A percentile compares a stretch with the other conserved stretches of the same genome.
These are phyloP conservation scores for Rhizoclosmatium sp. DNA, from an alignment of 192 early-diverging fungal genomes.

Conservation along the genomic window DNA sequence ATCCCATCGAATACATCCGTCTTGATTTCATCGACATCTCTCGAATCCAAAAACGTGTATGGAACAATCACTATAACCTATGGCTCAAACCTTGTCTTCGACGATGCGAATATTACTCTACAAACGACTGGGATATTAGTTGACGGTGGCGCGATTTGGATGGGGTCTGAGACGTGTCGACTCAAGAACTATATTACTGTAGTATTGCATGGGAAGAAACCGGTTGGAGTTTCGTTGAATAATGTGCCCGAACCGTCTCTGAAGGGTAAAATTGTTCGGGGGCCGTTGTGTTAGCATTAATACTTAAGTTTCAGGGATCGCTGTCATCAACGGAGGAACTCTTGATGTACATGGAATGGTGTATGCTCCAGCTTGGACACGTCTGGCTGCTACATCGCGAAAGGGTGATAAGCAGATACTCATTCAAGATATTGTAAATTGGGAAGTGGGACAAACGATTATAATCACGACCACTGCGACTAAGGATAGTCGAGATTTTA, in stretches of 20 bases:
- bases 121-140: conserved; percentile 7
- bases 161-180: conserved; percentile 34
- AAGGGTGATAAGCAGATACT: conserved; percentile 20
- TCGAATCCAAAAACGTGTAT: neutral
- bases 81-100: conserved; percentile 5
- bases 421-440: conserved; percentile 41
- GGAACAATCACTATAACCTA: conserved; percentile 8
- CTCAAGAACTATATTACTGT: conserved; percentile 26
- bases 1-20: conserved; percentile 15
- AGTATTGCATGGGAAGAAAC: conserved; percentile 32
- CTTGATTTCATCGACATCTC: neutral
- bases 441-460: conserved; percentile 36
- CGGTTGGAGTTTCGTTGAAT: conserved; percentile 5
- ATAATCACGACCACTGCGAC: conserved; percentile 39
- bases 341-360: conserved; percentile 32
- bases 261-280: neutral
- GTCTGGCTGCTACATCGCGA: conserved; percentile 32
- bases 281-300: neutral
- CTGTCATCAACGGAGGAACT: conserved; percentile 14
- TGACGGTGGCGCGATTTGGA: neutral
- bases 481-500: conserved; percentile 39
- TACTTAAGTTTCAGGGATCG: conserved; percentile 37
- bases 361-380: conserved; percentile 43
- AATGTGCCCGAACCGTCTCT: neutral
- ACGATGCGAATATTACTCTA: conserved; percentile 7